phyloP scores from a whole-genome alignment of 2,329 filamentous ascomycete genomes.

The Camillea tinctor region DNA sequence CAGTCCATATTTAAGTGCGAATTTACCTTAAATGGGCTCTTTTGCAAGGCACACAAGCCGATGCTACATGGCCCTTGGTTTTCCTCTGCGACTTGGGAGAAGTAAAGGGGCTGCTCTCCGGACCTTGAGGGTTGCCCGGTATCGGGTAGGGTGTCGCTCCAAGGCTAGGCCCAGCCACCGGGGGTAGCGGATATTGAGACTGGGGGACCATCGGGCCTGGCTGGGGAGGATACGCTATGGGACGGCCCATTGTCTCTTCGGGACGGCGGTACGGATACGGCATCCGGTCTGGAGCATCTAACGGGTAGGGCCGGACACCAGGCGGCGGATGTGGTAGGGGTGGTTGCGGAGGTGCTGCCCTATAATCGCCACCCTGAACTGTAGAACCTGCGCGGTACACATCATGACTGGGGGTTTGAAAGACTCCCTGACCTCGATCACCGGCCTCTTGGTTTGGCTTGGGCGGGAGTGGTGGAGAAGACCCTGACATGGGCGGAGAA shows the following conservation, averaged over 20 bases:
- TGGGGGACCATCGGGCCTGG: conserved; percentile 34
- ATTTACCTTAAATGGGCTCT: conserved; percentile 71
- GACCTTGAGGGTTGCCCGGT: conserved; percentile 34
- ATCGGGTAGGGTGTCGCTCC: conserved; percentile 29
- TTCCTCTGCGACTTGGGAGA: conserved; percentile 64
- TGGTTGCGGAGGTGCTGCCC: conserved; percentile 33
- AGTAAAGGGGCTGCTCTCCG: conserved; percentile 47
- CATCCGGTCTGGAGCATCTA: conserved; percentile 40
- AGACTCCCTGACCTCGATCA: conserved; percentile 52
- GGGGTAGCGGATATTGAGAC: conserved; percentile 36
- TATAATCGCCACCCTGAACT: conserved; percentile 37
- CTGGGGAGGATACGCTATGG: conserved; percentile 34
- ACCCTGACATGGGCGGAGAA: conserved; percentile 73
- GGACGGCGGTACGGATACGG: conserved; percentile 40
- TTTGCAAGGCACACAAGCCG: conserved; percentile 83
- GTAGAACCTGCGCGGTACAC: conserved; percentile 44
- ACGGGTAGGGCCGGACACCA: conserved; percentile 36
- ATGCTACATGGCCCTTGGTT: conserved; percentile 79
- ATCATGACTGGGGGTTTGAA: conserved; percentile 48
- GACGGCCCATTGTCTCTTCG: conserved; percentile 36
- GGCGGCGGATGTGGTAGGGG: conserved; percentile 22
- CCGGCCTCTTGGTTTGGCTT: conserved; percentile 57
- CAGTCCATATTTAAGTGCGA: conserved; percentile 10
- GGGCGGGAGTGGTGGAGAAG: conserved; percentile 58
- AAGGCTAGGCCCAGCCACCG: conserved; percentile 32